A percentile compares a stretch with the other conserved stretches of the same genome.
phyloP scores from a whole-genome alignment of 495 filamentous ascomycete genomes.

The Penicillium longicatenatum region DNA sequence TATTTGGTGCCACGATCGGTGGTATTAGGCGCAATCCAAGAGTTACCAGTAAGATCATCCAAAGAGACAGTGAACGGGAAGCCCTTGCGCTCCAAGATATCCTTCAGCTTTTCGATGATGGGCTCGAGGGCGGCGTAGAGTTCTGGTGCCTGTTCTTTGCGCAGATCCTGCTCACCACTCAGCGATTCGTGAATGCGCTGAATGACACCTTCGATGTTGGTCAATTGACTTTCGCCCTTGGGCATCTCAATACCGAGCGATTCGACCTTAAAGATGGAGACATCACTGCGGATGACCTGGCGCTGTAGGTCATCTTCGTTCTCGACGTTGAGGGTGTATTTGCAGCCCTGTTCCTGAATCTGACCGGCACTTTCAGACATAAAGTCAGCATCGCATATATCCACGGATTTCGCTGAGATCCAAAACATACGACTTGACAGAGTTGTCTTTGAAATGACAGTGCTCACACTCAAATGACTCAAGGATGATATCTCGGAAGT shows the following conservation, averaged over 20 bases:
- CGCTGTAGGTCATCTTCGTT: conserved; percentile 72
- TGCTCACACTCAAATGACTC: conserved; percentile 94
- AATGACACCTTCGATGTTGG: conserved; percentile 89
- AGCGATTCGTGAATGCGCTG: conserved; percentile 74
- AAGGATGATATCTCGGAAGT: conserved; percentile 93
- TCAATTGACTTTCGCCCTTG: conserved; percentile 81
- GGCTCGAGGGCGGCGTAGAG: conserved; percentile 72
- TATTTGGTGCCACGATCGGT: conserved; percentile 74
- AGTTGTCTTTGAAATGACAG: conserved; percentile 86
- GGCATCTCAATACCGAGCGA: conserved; percentile 92
- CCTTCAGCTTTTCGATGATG: conserved; percentile 66
- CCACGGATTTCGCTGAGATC: background rate
- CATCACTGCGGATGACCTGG: conserved; percentile 90
- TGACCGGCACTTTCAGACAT: conserved; percentile 40
- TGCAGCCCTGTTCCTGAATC: conserved; percentile 85
- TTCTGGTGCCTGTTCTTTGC: conserved; percentile 74
- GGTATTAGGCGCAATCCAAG: conserved; percentile 88
- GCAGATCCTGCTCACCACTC: conserved; percentile 68
- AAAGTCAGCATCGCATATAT: background rate
- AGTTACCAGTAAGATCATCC: conserved; percentile 96
- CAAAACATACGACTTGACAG: conserved; percentile 66
- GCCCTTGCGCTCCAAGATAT: conserved; percentile 69
- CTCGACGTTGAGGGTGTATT: conserved; percentile 73
- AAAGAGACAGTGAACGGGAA: conserved; percentile 88
- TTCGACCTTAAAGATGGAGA: conserved; percentile 74